These are phyloP conservation scores for Hypomyces rosellus DNA, from an alignment of 2,329 filamentous ascomycete genomes.

Conservation along the genomic window DNA sequence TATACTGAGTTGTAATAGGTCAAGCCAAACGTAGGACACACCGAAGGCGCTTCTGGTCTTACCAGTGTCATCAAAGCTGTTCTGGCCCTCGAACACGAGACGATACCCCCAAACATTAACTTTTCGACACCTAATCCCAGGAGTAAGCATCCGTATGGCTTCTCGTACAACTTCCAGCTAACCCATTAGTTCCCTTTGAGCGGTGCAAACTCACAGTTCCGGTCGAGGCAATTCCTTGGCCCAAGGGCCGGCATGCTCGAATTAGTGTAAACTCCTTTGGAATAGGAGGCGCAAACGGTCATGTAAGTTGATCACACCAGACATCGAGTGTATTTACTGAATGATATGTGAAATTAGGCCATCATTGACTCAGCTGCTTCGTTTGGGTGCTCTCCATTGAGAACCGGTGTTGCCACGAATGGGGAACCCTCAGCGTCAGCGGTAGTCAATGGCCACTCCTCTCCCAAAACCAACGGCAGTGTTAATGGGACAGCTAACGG, in stretches of 20 bases:
- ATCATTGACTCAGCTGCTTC: neutral
- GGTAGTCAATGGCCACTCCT: neutral
- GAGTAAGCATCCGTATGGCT: conserved; percentile 10
- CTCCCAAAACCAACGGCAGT: neutral
- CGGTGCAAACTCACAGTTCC: conserved; percentile 25
- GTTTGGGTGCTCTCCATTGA: neutral
- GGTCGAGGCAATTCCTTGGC: conserved; percentile 24
- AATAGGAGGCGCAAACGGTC: conserved; percentile 31
- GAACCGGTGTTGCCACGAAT: conserved; percentile 16
- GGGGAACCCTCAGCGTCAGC: too few relatives aligned
- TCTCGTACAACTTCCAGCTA: too few relatives aligned
- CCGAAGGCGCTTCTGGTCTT: conserved; percentile 24
- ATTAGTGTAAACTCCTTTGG: conserved; percentile 30
- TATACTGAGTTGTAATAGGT: conserved; percentile 13
- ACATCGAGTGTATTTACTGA: neutral
- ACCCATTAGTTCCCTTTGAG: neutral
- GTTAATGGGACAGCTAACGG: neutral
- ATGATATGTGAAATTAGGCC: neutral
- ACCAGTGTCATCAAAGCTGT: conserved; percentile 25
- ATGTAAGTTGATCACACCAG: conserved; percentile 13
- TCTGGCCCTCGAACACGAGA: conserved; percentile 22
- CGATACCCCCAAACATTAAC: conserved; percentile 22
- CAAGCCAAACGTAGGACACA: conserved; percentile 28
- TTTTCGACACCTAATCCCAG: conserved; percentile 5
- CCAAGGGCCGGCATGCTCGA: conserved; percentile 22